Percentiles rank a stretch among this genome's conserved stretches.
These are phyloP conservation scores for Glycine latifolia DNA, from an alignment of 306 rosid species.

Conservation along the genomic window DNA sequence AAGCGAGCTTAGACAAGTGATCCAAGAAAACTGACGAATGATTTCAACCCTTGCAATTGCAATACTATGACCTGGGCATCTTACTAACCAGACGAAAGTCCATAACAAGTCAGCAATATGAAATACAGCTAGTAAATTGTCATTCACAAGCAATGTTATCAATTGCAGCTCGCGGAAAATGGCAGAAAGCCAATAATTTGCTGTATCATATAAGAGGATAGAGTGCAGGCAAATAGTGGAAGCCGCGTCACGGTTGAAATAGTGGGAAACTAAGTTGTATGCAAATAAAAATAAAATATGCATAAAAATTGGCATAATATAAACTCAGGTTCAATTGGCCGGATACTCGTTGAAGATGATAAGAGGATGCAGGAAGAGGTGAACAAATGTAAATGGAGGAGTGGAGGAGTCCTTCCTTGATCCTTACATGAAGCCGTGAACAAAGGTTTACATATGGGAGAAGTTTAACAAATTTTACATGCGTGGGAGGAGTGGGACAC, in stretches of 20 bases:
- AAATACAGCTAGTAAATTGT: not conserved
- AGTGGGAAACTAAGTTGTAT: not conserved
- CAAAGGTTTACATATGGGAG: not conserved
- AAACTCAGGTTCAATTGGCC: not conserved
- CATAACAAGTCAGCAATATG: conserved; percentile 17
- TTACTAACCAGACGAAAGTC: conserved; percentile 37
- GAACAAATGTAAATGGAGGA: not conserved
- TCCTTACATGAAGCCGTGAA: not conserved
- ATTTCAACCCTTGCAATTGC: conserved; percentile 17
- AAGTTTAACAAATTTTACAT: not conserved
- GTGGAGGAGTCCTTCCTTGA: not conserved
- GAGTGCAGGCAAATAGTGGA: not conserved
- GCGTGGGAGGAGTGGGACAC: not conserved
- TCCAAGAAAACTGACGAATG: conserved; percentile 23
- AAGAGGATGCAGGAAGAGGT: not conserved
- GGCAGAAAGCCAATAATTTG: not conserved
- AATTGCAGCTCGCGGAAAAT: not conserved
- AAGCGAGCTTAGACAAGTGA: conserved; percentile 36
- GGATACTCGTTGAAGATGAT: not conserved
- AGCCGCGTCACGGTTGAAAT: not conserved
- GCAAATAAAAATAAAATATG: not conserved
- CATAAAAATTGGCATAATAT: not conserved
- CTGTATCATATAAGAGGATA: not conserved
- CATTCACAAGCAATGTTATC: not conserved
- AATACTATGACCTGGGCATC: conserved; percentile 27